These are phyloP conservation scores for Porpolomopsis calyptriformis DNA, from an alignment of 768 basidiomycete genomes.

Conservation along the genomic window DNA sequence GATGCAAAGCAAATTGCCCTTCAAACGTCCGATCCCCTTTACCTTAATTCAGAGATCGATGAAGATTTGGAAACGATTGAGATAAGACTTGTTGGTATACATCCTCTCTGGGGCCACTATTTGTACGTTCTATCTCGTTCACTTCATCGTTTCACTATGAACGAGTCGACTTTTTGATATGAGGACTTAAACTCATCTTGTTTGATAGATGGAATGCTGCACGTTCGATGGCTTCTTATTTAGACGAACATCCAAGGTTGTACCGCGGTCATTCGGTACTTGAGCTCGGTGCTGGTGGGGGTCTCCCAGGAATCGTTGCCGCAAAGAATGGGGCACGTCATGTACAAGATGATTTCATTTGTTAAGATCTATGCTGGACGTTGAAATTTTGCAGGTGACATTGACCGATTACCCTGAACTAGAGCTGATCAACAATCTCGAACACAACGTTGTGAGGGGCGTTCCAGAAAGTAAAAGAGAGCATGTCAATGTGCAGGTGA, in stretches of 20 bases:
- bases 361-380: not conserved
- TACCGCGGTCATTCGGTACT: slow-evolving; percentile 45
- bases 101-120: slow-evolving; percentile 76
- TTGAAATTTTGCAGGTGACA: slow-evolving; percentile 43
- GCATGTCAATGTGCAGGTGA: slow-evolving; percentile 21
- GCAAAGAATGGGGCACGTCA: slow-evolving; percentile 58
- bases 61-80: slow-evolving; percentile 34
- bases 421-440: slow-evolving; percentile 63
- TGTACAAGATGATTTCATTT: slow-evolving; percentile 28
- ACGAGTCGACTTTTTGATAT: not conserved
- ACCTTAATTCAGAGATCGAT: slow-evolving; percentile 6
- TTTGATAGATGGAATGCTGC: slow-evolving; percentile 69
- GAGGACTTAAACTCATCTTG: too few species aligned
- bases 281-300: slow-evolving; percentile 92
- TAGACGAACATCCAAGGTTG: slow-evolving; percentile 43
- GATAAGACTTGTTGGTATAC: slow-evolving; percentile 66
- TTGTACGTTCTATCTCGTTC: slow-evolving; percentile 33
- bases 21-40: too few species aligned
- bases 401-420: slow-evolving; percentile 90
- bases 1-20: too few species aligned
- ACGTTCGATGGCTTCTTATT: slow-evolving; percentile 56
- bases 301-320: slow-evolving; percentile 71
- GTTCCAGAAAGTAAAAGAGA: slow-evolving; percentile 28
- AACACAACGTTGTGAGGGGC: slow-evolving; percentile 57
- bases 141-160: not conserved